These are phyloP conservation scores for Helminthosporium solani DNA, from an alignment of 2,329 filamentous ascomycete genomes.

Conservation along the genomic window DNA sequence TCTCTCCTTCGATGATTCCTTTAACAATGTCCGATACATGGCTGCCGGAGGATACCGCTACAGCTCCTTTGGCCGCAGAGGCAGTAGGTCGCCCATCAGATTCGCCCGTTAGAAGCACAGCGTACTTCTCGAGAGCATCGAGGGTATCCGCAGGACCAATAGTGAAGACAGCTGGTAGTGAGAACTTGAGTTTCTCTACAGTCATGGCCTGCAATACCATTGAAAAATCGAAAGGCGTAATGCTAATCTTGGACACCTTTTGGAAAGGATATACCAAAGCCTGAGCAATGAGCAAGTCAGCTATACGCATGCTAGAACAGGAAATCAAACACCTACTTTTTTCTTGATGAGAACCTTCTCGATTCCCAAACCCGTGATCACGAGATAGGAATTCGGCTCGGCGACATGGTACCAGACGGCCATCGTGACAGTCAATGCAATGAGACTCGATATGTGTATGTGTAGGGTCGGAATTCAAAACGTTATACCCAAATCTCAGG, in stretches of 20 bases:
- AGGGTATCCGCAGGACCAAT: conserved; percentile 74
- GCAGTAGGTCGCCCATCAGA: conserved; percentile 48
- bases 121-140: conserved; percentile 76
- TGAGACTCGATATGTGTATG: too few species aligned
- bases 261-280: conserved; percentile 43
- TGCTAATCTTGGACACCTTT: conserved; percentile 50
- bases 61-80: conserved; percentile 34
- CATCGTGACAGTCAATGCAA: conserved; percentile 19
- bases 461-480: too few species aligned
- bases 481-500: too few species aligned
- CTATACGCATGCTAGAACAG: conserved; percentile 45
- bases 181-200: conserved; percentile 80
- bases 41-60: conserved; percentile 49
- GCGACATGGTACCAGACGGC: conserved; percentile 66
- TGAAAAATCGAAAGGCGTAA: conserved; percentile 77
- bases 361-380: conserved; percentile 78
- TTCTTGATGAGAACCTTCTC: conserved; percentile 75
- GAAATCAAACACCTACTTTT: conserved; percentile 51
- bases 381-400: conserved; percentile 79
- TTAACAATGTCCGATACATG: conserved; percentile 85
- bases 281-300: conserved; percentile 7
- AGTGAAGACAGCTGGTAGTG: conserved; percentile 80
- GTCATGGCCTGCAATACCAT: conserved; percentile 88
- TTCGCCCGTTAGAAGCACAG: conserved; percentile 71
- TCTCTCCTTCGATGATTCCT: conserved; percentile 87